phyloP scores from a whole-genome alignment of 2,329 filamentous ascomycete species.

The Fusarium sp. region DNA sequence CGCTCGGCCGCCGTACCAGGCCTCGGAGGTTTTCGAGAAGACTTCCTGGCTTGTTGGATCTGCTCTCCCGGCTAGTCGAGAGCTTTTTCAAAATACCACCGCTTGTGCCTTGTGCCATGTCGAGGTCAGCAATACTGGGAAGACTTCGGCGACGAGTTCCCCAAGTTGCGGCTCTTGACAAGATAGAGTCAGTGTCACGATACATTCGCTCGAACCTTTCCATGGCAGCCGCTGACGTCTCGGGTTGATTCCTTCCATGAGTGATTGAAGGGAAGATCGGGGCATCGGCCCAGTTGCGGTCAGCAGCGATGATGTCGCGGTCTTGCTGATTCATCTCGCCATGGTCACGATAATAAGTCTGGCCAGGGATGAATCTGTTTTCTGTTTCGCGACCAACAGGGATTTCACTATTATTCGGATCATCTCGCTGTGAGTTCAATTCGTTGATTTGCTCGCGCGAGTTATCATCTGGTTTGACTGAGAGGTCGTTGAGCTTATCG shows the following conservation, averaged over 20 bases:
- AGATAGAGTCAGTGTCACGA: conserved; percentile 66
- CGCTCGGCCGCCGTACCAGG: conserved; percentile 63
- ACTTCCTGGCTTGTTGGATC: conserved; percentile 59
- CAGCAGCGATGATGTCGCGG: conserved; percentile 60
- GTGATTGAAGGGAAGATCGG: conserved; percentile 61
- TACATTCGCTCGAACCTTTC: conserved; percentile 62
- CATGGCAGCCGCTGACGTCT: conserved; percentile 65
- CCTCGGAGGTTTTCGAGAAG: conserved; percentile 62
- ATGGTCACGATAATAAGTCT: conserved; percentile 60
- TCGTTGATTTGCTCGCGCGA: conserved; percentile 36
- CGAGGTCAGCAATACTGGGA: conserved; percentile 68
- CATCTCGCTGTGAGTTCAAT: conserved; percentile 40
- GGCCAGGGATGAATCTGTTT: conserved; percentile 61
- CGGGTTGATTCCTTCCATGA: conserved; percentile 56
- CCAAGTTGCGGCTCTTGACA: conserved; percentile 74
- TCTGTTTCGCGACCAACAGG: conserved; percentile 60
- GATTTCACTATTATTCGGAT: conserved; percentile 54
- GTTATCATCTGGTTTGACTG: conserved; percentile 43
- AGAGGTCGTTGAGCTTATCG: conserved; percentile 47
- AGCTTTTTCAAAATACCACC: conserved; percentile 72
- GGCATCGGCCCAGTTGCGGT: conserved; percentile 61
- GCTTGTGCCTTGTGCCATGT: conserved; percentile 63
- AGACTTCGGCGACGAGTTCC: conserved; percentile 75
- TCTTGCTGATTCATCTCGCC: conserved; percentile 60
- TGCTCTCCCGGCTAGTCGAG: conserved; percentile 62